A percentile compares a stretch with the other conserved stretches of the same genome.
Conservation (phyloP, 2,329 filamentous ascomycete species). For the Fragosphaeria purpurea region DNA sequence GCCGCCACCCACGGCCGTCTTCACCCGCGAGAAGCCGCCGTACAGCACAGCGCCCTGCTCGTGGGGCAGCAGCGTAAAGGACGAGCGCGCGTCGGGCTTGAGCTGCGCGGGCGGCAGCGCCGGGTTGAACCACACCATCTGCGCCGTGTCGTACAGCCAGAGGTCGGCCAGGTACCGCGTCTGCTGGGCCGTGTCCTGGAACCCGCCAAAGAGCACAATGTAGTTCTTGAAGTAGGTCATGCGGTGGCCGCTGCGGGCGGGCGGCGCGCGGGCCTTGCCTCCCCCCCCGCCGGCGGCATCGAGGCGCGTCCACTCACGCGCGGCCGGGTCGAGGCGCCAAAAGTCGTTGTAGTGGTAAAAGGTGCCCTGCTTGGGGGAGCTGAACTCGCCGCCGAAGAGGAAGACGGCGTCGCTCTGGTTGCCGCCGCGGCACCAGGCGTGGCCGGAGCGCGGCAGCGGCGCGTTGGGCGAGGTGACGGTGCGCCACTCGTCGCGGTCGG, state of each 20-base stretch:
- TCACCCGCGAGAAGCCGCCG: constrained; percentile 88
- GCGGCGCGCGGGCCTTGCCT: constrained; percentile 60
- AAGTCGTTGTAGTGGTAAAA: constrained; percentile 99
- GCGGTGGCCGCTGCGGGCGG: constrained; percentile 80
- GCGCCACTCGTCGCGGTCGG: constrained; percentile 82
- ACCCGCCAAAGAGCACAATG: constrained; percentile 89
- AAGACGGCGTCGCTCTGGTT: constrained; percentile 75
- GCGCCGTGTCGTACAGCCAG: constrained; percentile 90
- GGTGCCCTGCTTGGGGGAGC: constrained; percentile 90
- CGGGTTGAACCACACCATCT: constrained; percentile 75
- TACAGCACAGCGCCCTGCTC: constrained; percentile 84
- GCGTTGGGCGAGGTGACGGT: constrained; percentile 84
- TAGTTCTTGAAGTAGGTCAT: constrained; percentile 98
- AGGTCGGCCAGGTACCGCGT: constrained; percentile 90
- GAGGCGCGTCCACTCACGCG: constrained; percentile 82
- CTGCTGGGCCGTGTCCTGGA: constrained; percentile 91
- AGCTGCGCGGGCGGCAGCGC: constrained; percentile 65
- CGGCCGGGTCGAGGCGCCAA: constrained; percentile 78
- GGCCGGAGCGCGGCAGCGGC: constrained; percentile 79
- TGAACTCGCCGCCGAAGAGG: constrained; percentile 94
- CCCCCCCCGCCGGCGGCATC: constrained; percentile 41
- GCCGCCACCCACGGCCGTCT: constrained; percentile 56
- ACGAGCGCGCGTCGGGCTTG: constrained; percentile 83
- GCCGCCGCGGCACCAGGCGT: constrained; percentile 86
- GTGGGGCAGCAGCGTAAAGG: constrained; percentile 84